Conservation (phyloP, 352 stramenopile species). For the Plasmopara muralis region DNA sequence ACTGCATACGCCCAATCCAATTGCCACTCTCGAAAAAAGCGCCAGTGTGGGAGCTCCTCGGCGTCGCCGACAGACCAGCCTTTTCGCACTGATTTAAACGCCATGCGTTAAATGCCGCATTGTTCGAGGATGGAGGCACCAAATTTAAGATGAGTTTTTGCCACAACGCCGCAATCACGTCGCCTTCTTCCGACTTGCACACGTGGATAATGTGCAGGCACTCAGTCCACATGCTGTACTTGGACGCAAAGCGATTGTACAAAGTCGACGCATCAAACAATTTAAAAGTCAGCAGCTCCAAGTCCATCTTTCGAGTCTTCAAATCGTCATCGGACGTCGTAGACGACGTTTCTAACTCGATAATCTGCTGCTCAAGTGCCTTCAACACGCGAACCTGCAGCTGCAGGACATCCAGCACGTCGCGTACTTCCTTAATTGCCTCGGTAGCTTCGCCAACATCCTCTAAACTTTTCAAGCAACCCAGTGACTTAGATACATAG, state of each 20-base stretch:
- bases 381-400: conserved; percentile 80
- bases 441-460: conserved; percentile 62
- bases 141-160: conserved; percentile 73
- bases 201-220: conserved; percentile 82
- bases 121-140: conserved; percentile 53
- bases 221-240: conserved; percentile 84
- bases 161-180: conserved; percentile 60
- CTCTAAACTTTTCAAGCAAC: conserved; percentile 72
- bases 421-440: conserved; percentile 70
- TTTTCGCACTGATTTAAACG: conserved; percentile 57
- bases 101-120: conserved; percentile 68
- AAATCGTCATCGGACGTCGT: conserved; percentile 38
- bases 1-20: conserved; percentile 78
- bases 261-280: conserved; percentile 73
- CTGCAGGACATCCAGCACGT: conserved; percentile 77
- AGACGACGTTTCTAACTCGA: conserved; percentile 53
- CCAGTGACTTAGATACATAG: conserved; percentile 71
- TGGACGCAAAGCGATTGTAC: conserved; percentile 82
- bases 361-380: conserved; percentile 56
- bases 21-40: conserved; percentile 70
- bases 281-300: conserved; percentile 68
- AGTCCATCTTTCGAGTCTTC: conserved; percentile 41
- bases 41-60: conserved; percentile 15
- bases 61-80: conserved; percentile 42
- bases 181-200: conserved; percentile 76